phyloP scores from a whole-genome alignment of 257 asterid genomes.

The Gentiana straminea region DNA sequence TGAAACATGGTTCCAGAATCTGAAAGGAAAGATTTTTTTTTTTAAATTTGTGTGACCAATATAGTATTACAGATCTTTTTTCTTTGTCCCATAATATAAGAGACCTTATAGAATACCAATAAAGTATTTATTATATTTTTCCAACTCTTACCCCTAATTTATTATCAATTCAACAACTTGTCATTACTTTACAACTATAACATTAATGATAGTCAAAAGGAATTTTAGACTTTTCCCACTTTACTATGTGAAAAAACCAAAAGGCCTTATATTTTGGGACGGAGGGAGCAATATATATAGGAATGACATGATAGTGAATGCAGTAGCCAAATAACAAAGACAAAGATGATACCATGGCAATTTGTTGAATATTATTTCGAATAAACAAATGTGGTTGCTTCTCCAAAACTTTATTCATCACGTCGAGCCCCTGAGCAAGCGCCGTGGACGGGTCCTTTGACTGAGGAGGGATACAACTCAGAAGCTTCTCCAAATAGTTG shows the following conservation, averaged over 20 bases:
- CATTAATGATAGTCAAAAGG: too few relatives aligned
- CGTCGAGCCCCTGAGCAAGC: constrained; percentile 95
- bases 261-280: too few relatives aligned
- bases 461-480: constrained; percentile 86
- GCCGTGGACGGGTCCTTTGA: constrained; percentile 99
- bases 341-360: constrained; percentile 61
- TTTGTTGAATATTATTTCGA: constrained; percentile 86
- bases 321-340: constrained; percentile 1
- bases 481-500: constrained; percentile 96
- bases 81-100: too few relatives aligned
- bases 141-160: too few relatives aligned
- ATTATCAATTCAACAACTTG: too few relatives aligned
- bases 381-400: constrained; percentile 95
- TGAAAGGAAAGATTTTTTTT: constrained; percentile 17
- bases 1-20: constrained; percentile 99
- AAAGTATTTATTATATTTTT: too few relatives aligned
- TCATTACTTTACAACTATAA: too few relatives aligned
- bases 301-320: background rate
- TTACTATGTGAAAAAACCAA: too few relatives aligned
- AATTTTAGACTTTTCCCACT: too few relatives aligned
- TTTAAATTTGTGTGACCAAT: too few relatives aligned
- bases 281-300: background rate
- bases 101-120: too few relatives aligned
- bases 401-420: constrained; percentile 96
- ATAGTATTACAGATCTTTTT: too few relatives aligned